Conservation (phyloP, 2,329 filamentous ascomycete species). For the Corinectria fuckeliana region DNA sequence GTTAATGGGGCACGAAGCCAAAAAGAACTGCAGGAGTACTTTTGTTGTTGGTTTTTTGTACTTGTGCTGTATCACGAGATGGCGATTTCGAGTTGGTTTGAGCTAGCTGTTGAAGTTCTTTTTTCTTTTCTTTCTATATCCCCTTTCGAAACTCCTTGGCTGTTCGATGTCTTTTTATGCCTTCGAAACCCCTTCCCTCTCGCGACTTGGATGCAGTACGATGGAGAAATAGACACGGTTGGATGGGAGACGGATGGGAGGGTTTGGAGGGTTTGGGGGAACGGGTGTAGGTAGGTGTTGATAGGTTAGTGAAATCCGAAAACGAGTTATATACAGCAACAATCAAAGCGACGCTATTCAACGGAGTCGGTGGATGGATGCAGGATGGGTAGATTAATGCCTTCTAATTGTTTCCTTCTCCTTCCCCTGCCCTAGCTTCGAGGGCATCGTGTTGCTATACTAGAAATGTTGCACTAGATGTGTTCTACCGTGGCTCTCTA, state of each 20-base stretch:
- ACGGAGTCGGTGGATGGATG: too few relatives aligned
- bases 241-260: background rate
- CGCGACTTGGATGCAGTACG: slow-evolving; percentile 2
- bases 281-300: slow-evolving; percentile 6
- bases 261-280: background rate
- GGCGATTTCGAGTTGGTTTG: slow-evolving; percentile 34
- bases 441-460: background rate
- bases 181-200: background rate
- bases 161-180: background rate
- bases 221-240: slow-evolving; percentile 4
- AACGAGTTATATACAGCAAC: background rate
- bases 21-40: slow-evolving; percentile 34
- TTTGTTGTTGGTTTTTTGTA: slow-evolving; percentile 31
- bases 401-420: slow-evolving; percentile 24
- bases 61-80: slow-evolving; percentile 38
- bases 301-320: slow-evolving; percentile 9
- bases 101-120: slow-evolving; percentile 23
- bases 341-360: background rate
- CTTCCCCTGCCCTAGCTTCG: slow-evolving; percentile 13
- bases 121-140: slow-evolving; percentile 5
- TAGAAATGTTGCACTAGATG: slow-evolving; percentile 3
- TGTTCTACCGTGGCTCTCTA: background rate
- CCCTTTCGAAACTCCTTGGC: slow-evolving; percentile 8
- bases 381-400: slow-evolving; percentile 6
- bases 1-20: slow-evolving; percentile 41